phyloP scores from a whole-genome alignment of 1,139 yeast genomes.

The Barnettozyma hawaiiensis region DNA sequence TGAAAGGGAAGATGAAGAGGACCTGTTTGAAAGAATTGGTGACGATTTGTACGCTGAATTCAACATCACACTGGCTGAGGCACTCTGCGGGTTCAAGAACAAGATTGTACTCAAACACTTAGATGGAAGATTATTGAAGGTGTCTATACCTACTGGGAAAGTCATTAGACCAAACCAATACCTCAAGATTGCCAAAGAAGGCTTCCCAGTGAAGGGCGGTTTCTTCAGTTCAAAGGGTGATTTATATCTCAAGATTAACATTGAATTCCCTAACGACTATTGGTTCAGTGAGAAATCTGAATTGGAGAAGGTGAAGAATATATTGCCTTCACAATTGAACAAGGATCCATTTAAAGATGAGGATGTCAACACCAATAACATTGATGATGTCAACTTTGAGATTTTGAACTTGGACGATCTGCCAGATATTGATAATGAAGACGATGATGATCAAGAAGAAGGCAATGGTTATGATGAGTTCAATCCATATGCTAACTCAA shows the following conservation, averaged over 20 bases:
- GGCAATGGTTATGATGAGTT: constrained; percentile 9
- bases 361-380: constrained; percentile 28
- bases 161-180: constrained; percentile 77
- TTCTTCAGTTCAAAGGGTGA: constrained; percentile 49
- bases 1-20: constrained; percentile 31
- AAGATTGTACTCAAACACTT: constrained; percentile 64
- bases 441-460: constrained; percentile 21
- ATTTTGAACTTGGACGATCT: constrained; percentile 31
- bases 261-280: constrained; percentile 79
- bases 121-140: constrained; percentile 69
- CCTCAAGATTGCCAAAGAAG: constrained; percentile 66
- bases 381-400: constrained; percentile 34
- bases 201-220: constrained; percentile 64
- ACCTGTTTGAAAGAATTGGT: constrained; percentile 50
- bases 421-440: constrained; percentile 35
- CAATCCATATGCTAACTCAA: constrained; percentile 7
- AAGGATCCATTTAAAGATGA: constrained; percentile 27
- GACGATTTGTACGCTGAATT: constrained; percentile 59
- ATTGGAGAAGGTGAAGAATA: constrained; percentile 43
- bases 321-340: constrained; percentile 40
- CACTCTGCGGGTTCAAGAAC: constrained; percentile 71
- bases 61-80: constrained; percentile 66
- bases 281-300: constrained; percentile 73
- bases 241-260: constrained; percentile 61
- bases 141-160: constrained; percentile 66